Conservation (phyloP, 768 basidiomycete genomes). For the Lactarius deliciosus region DNA sequence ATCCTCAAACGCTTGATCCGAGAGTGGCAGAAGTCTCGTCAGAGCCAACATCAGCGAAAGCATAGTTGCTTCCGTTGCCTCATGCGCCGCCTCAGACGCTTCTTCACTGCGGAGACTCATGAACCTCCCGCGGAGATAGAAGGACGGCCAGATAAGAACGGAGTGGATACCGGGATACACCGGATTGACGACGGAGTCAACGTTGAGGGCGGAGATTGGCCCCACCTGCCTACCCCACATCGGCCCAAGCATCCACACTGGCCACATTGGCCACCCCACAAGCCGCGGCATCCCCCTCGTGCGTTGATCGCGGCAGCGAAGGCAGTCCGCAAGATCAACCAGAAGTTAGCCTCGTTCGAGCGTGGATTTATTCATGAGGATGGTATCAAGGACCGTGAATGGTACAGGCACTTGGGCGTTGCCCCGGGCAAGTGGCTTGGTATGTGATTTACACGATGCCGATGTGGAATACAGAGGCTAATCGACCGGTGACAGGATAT, state of each 20-base stretch:
- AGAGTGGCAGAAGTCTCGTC: slow-evolving; percentile 11
- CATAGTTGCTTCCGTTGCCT: neutral
- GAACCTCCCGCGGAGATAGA: neutral
- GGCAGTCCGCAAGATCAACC: slow-evolving; percentile 58
- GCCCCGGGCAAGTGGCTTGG: slow-evolving; percentile 87
- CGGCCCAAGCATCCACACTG: slow-evolving; percentile 14
- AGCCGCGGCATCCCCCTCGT: slow-evolving; percentile 32
- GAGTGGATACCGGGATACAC: neutral
- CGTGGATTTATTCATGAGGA: slow-evolving; percentile 75
- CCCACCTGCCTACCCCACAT: slow-evolving; percentile 14
- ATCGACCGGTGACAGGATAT: slow-evolving; percentile 50
- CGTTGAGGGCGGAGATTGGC: slow-evolving; percentile 4
- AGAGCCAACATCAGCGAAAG: neutral
- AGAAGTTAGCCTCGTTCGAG: slow-evolving; percentile 70
- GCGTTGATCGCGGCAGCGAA: slow-evolving; percentile 57
- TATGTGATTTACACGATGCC: slow-evolving; percentile 36
- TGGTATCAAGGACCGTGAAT: slow-evolving; percentile 78
- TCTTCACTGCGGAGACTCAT: neutral
- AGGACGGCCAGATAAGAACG: neutral
- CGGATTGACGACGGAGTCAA: neutral
- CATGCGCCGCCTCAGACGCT: slow-evolving; percentile 2
- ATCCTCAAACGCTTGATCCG: slow-evolving; percentile 12
- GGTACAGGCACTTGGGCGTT: slow-evolving; percentile 84
- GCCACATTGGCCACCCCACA: slow-evolving; percentile 20
- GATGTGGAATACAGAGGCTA: neutral